Percentiles rank a stretch among this genome's conserved stretches.
These are phyloP conservation scores for Trypethelium eluteriae DNA, from an alignment of 495 filamentous ascomycete species.

Conservation along the genomic window DNA sequence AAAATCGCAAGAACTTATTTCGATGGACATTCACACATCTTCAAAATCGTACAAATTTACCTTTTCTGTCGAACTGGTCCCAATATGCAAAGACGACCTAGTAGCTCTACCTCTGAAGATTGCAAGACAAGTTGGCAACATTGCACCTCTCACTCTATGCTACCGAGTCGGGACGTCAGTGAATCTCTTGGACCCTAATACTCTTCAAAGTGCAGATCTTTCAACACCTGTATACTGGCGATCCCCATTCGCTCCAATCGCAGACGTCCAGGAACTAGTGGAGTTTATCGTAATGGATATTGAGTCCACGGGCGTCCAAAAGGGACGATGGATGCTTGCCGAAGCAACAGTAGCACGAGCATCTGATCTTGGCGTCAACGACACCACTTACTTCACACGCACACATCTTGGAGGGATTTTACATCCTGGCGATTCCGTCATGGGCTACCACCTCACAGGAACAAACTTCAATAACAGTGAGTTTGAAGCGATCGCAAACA, in stretches of 20 bases:
- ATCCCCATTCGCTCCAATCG: conserved; percentile 69
- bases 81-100: conserved; percentile 93
- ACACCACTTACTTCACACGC: conserved; percentile 73
- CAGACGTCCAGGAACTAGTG: conserved; percentile 74
- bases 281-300: conserved; percentile 96
- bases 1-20: conserved; percentile 87
- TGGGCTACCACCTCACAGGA: conserved; percentile 83
- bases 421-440: conserved; percentile 80
- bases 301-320: conserved; percentile 63
- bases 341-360: conserved; percentile 83
- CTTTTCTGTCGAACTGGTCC: conserved; percentile 76
- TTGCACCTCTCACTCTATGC: conserved; percentile 73
- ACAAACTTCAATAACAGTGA: conserved; percentile 84
- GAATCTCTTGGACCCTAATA: conserved; percentile 83
- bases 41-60: conserved; percentile 88
- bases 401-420: conserved; percentile 86
- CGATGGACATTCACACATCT: conserved; percentile 82
- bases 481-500: conserved; percentile 70
- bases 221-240: conserved; percentile 79
- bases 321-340: conserved; percentile 74
- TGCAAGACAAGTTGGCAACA: conserved; percentile 78
- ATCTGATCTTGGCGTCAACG: conserved; percentile 80
- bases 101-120: conserved; percentile 85
- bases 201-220: conserved; percentile 82
- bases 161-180: conserved; percentile 81